Base-by-base conservation (phyloP, 805 yeast species). In the Monosporozyma servazzii region DNA sequence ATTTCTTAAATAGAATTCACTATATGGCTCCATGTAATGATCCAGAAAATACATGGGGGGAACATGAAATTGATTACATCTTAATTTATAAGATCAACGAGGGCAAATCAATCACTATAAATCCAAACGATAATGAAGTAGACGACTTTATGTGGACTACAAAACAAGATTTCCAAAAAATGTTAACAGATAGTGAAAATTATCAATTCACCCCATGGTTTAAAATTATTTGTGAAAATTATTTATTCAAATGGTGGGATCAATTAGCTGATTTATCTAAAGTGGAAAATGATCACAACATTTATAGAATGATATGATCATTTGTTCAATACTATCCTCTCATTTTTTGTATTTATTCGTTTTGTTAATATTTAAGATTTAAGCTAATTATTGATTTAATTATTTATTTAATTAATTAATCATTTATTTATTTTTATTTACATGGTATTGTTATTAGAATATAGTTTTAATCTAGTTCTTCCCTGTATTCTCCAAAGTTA, bases 121-220 rank as follows among this genome's bases (percentile, higher is more conserved):
- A 70, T 11, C 79, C 85, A 42, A 84, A 84, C 59, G 78, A 82
- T 29, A 93, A 90, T 65, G 99, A 93, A 68, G 96, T 91, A 48
- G 82, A 82, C 64, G 96, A 86, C 64, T 71, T 72, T 61, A 79
- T 75, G 61, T 93, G 86, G 71, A 98, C 93, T 23, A 71, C 81
- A 31, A 77, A 77, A 25, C 71, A 71, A 1, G 84, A 86, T 59
- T 75, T 93, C 60, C 79, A 81, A 65, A 71, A 66, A 18, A 88
- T 93, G 96, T 86, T 93, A 67, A 58, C 75, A 21, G 88, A 90
- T 65, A 60, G 71, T 18, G 45, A 44, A 45, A 51, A 62, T n/a
- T 75, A 86, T 55, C 74, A 79, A 10, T 93, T 93, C 71, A 93
- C 99, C 5, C 99, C 99, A 5, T 93, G 99, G 99, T 93, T 93